Evolutionary conservation across 1,139 yeast species (phyloP), one percentile per base, ranked within the genome.

Genomic region (Debaryomycetaceae sp.): DNA sequence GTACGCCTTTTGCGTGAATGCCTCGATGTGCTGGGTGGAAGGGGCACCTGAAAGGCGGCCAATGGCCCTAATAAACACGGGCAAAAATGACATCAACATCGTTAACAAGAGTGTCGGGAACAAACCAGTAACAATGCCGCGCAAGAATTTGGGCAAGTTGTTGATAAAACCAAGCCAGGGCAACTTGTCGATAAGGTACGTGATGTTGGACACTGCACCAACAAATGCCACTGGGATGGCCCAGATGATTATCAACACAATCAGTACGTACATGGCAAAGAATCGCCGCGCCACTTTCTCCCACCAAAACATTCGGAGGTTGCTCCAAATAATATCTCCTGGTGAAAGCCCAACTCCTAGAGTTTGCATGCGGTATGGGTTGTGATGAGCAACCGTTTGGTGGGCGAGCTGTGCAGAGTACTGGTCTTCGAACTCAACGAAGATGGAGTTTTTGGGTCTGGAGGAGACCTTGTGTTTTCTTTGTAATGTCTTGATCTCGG

Each of bases 161-260:
- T 76, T 65, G 37, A 85, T 69, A 59, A 82, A 83, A 22, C 58
- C 59, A 46, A 85, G 65, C 58, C 77, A 81, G 8, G 67, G 81
- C 28, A 83, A 63, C 45, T 78, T 76, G 29, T 63, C 58, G 4
- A 73, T 66, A 43, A 85, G 65, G 46, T 74, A 78, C 34, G 80
- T 78, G 30, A 83, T 63, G 48, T 85, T 85, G 11, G 95, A 81
- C 36, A 85, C 75, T 35, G 78, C 64, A 57, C 94, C 93, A 34
- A 91, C 96, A 54, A 86, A 85, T 2, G 96, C 95, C 32, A 89
- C 96, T 12, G 97, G 97, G 46, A 88, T 70, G 37, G 95, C 75
- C 97, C 97, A 85, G 43, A 84, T 77, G 13, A 83, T 62, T 31
- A 84, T 68, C 43, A 81, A 56, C 3, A 76, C 66, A 25, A 65